phyloP scores from a whole-genome alignment of 1,284 basidiomycete genomes.

The Volvariella volvacea region DNA sequence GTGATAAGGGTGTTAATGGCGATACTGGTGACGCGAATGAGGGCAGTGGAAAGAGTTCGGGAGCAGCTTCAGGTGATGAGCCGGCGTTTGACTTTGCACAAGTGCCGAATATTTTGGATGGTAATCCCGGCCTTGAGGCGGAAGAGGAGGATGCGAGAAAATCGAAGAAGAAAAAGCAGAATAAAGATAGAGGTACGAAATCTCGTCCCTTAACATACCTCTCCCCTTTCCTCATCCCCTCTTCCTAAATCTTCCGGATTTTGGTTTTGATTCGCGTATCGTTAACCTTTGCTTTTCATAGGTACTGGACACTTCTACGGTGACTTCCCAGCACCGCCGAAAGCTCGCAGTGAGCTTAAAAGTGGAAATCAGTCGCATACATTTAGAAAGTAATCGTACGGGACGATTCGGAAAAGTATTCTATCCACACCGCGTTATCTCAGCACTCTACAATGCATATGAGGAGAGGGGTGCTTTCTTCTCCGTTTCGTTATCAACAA shows the following conservation, averaged over 20 bases:
- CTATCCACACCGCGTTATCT: no score
- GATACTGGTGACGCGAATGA: constrained; percentile 12
- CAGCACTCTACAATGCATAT: no score
- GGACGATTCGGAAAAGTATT: no score
- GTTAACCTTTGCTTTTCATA: constrained; percentile 11
- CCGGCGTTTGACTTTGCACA: constrained; percentile 66
- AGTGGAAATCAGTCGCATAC: constrained; percentile 68
- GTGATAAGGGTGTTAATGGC: constrained; percentile 6
- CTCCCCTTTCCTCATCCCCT: neutral
- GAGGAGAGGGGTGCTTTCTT: no score
- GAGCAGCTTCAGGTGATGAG: constrained; percentile 14
- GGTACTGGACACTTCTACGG: constrained; percentile 39
- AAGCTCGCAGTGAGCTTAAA: constrained; percentile 59
- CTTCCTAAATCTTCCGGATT: neutral
- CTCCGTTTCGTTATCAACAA: no score
- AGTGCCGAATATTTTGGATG: constrained; percentile 76
- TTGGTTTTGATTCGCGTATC: constrained; percentile 7
- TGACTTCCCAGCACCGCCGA: constrained; percentile 61
- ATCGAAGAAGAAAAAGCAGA: constrained; percentile 42
- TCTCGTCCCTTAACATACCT: constrained; percentile 1
- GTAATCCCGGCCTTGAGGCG: constrained; percentile 33
- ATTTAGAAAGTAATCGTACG: constrained; percentile 35
- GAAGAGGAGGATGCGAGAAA: constrained; percentile 34
- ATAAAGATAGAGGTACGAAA: constrained; percentile 33
- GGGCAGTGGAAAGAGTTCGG: neutral